phyloP scores from a whole-genome alignment of 2,329 filamentous ascomycete genomes.

The Aspergillus versicolor region DNA sequence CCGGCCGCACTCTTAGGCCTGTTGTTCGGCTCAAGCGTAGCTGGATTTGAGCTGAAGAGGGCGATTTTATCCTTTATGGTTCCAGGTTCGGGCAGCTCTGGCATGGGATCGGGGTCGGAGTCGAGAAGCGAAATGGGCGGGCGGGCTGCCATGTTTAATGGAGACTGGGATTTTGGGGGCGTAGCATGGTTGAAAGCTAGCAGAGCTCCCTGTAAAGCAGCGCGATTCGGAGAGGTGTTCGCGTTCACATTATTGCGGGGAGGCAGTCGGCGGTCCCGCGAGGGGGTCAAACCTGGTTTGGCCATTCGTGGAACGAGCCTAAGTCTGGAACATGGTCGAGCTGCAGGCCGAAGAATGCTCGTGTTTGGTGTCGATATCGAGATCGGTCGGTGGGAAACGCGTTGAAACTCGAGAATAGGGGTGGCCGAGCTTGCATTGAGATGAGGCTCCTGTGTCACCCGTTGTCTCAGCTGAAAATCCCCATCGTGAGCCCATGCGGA shows the following conservation, averaged over 20 bases:
- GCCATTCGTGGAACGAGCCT: constrained; percentile 30
- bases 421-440: background rate
- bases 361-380: background rate
- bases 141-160: constrained; percentile 18
- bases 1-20: constrained; percentile 15
- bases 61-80: constrained; percentile 42
- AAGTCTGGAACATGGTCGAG: constrained; percentile 6
- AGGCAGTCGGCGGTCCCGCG: constrained; percentile 28
- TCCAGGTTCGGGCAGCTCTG: constrained; percentile 30
- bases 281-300: constrained; percentile 21
- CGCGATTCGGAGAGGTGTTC: constrained; percentile 3
- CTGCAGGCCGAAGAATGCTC: background rate
- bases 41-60: constrained; percentile 28
- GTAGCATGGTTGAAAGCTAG: constrained; percentile 32
- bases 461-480: background rate
- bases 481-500: background rate
- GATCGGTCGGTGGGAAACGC: background rate
- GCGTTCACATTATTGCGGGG: constrained; percentile 21
- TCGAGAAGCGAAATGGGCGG: constrained; percentile 14
- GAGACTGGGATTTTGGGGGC: constrained; percentile 21
- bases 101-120: constrained; percentile 19
- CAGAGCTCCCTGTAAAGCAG: constrained; percentile 38
- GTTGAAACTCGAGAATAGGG: background rate
- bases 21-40: constrained; percentile 11
- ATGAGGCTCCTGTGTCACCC: background rate